Percentiles rank a stretch among this genome's conserved stretches.
Evolutionary conservation across 1,284 basidiomycete species (phyloP).

Genomic region (Sphagnurus paluster): DNA sequence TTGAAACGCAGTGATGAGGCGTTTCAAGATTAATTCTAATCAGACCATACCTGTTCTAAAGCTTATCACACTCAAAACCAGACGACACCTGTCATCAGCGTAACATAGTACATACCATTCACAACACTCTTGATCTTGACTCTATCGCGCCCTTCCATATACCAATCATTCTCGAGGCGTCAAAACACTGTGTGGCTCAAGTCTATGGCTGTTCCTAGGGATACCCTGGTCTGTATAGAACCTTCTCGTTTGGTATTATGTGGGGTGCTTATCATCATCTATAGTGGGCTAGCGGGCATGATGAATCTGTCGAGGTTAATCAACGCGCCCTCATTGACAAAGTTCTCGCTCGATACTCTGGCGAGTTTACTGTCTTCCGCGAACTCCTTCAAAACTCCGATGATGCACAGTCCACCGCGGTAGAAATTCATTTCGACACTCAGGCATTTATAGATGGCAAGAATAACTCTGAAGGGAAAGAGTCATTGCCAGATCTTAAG

Average conservation of each 20-base stretch:
- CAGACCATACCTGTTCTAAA: too few species aligned
- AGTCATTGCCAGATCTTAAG: constrained; percentile 60
- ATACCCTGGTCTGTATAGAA: constrained; percentile 14
- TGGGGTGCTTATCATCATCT: constrained; percentile 2
- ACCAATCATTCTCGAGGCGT: too few species aligned
- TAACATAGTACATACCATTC: neutral
- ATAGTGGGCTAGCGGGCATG: constrained; percentile 74
- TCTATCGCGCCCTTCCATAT: too few species aligned
- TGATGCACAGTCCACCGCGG: constrained; percentile 82
- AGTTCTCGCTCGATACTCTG: constrained; percentile 92
- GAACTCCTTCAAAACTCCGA: constrained; percentile 96
- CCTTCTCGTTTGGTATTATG: neutral
- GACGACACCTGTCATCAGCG: too few species aligned
- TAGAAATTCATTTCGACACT: constrained; percentile 84
- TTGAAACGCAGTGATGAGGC: too few species aligned
- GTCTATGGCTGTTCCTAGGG: constrained; percentile 13
- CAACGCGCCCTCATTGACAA: constrained; percentile 94
- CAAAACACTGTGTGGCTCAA: too few species aligned
- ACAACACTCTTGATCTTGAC: too few species aligned
- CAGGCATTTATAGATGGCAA: constrained; percentile 50
- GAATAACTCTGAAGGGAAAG: constrained; percentile 12
- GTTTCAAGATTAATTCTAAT: too few species aligned
- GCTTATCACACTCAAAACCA: too few species aligned
- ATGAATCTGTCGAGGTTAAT: constrained; percentile 92
- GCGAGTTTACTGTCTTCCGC: constrained; percentile 92